These are phyloP conservation scores for Hansenula anomala DNA, from an alignment of 1,139 yeast species.

Conservation along the genomic window DNA sequence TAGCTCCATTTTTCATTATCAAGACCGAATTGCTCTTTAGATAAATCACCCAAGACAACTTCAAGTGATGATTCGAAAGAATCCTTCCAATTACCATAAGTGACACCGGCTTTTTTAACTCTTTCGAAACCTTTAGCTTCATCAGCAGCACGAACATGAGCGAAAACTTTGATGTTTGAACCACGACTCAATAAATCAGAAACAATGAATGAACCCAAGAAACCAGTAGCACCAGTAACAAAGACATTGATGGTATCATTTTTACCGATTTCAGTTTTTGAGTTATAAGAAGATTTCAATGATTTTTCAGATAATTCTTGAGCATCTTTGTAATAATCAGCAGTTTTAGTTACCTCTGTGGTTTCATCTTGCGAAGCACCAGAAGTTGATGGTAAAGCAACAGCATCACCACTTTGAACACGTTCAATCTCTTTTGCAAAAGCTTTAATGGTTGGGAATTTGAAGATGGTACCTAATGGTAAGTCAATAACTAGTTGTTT, in stretches of 20 bases:
- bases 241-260: conserved; percentile 55
- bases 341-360: conserved; percentile 22
- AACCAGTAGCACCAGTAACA: conserved; percentile 95
- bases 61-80: conserved; percentile 52
- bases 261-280: conserved; percentile 31
- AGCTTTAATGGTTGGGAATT: conserved; percentile 75
- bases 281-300: conserved; percentile 39
- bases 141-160: conserved; percentile 86
- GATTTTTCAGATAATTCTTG: conserved; percentile 40
- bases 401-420: conserved; percentile 31
- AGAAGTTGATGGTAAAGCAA: conserved; percentile 14
- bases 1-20: conserved; percentile 49
- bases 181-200: conserved; percentile 63
- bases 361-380: conserved; percentile 11
- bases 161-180: conserved; percentile 55
- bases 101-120: conserved; percentile 67
- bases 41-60: conserved; percentile 80
- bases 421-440: conserved; percentile 73
- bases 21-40: conserved; percentile 68
- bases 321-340: conserved; percentile 77
- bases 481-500: conserved; percentile 72
- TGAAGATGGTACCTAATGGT: conserved; percentile 87
- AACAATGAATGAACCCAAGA: conserved; percentile 84
- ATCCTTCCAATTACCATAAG: conserved; percentile 84
- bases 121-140: conserved; percentile 69